Base-by-base conservation (phyloP, 106 monocot genomes). In the Hemerocallis citrina region DNA sequence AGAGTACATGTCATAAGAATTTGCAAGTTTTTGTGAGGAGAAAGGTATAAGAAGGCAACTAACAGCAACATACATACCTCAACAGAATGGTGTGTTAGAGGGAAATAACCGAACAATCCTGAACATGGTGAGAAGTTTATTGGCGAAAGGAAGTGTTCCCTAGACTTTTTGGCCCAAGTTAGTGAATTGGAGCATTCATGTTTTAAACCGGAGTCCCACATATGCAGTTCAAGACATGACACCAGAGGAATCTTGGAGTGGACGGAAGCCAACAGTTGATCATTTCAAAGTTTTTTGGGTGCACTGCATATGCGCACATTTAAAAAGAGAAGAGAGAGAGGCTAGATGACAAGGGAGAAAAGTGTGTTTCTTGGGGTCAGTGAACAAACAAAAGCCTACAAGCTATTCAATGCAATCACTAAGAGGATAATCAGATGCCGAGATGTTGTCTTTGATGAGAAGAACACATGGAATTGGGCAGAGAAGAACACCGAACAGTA, bases 181-280 rank as follows among this genome's bases (percentile, higher is more conserved):
- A 54, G 54, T 54, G 29, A 54, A 54, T 54, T 54, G 54, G 54
- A 54, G 54, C 28, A 63, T 63, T 22, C 41, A 63, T 63, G 16
- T 45, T 15, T 43, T 63, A 45, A 63, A 63, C 3, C 44, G 41
- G 46, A 63, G 45, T 28, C 31, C 63, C 9, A 43, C 27, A 23
- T 46, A 45, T 63, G 3, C 45, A 45, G 24, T 61, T 37, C 40
- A 25, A 21, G 22, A 40, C 15, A 25, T 61, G 40, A 61, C 61
- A 41, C 35, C 20, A 24, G 40, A 58, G 8, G 58, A 61, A 42
- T 20, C 44, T 3, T 63, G 46, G 27, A 63, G 46, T 32, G 45
- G 63, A 16, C 16, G 63, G 5, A 63, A n/a, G 11, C 63, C 15
- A n/a, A 1, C 6, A 2, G 24, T 63, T 0, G 43, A 43, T 17